A percentile compares a stretch with the other conserved stretches of the same genome.
These are phyloP conservation scores for Hebeloma cylindrosporum DNA, from an alignment of 768 basidiomycete species.

Conservation along the genomic window DNA sequence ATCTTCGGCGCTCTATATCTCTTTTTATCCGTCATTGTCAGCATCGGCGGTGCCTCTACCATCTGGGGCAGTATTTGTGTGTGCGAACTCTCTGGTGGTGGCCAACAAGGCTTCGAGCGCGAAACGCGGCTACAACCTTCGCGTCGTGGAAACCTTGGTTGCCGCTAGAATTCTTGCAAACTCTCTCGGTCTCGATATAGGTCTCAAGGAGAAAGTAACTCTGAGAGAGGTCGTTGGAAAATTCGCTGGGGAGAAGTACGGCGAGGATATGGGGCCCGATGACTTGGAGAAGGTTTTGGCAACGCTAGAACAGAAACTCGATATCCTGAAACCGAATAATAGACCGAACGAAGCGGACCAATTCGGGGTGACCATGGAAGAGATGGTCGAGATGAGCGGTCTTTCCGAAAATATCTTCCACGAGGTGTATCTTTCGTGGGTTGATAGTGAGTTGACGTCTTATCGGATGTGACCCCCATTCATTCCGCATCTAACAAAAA, in stretches of 20 bases:
- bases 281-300: constrained; percentile 48
- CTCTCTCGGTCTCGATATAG: constrained; percentile 47
- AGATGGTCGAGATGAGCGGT: constrained; percentile 69
- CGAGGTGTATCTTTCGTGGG: constrained; percentile 74
- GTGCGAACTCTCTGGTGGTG: constrained; percentile 81
- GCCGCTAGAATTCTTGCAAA: constrained; percentile 74
- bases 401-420: constrained; percentile 55
- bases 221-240: constrained; percentile 66
- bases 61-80: constrained; percentile 60
- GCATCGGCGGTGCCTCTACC: constrained; percentile 68
- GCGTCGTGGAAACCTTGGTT: constrained; percentile 87
- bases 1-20: constrained; percentile 72
- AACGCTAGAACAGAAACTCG: constrained; percentile 46
- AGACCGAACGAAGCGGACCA: constrained; percentile 38
- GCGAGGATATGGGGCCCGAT: constrained; percentile 45
- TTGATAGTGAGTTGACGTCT: constrained; percentile 57
- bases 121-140: constrained; percentile 81
- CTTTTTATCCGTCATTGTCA: constrained; percentile 73
- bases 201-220: constrained; percentile 54
- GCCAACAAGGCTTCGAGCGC: constrained; percentile 79
- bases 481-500: constrained; percentile 1
- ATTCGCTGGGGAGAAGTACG: constrained; percentile 47
- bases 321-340: constrained; percentile 50
- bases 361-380: constrained; percentile 68
- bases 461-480: constrained; percentile 3